Evolutionary conservation across 768 basidiomycete species (phyloP).

Genomic region (Dacryopinax primogenitus): DNA sequence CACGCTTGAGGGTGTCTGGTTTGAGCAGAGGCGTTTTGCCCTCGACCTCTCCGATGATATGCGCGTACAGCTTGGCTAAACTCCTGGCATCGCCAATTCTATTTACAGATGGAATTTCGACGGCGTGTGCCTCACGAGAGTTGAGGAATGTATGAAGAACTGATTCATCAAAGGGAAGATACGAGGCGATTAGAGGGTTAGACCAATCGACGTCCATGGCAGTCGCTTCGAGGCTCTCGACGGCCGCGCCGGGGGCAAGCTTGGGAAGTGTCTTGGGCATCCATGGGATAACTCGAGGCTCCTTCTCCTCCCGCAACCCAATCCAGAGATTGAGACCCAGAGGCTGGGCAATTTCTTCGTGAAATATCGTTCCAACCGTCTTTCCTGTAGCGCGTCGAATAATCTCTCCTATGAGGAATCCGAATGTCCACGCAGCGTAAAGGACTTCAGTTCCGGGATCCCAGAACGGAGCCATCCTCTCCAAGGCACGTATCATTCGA

Average conservation of each 20-base stretch:
- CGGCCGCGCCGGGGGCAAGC: neutral
- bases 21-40: neutral
- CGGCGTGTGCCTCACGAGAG: neutral
- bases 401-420: neutral
- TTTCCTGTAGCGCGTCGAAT: neutral
- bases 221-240: neutral
- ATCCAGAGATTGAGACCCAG: neutral
- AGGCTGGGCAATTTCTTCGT: neutral
- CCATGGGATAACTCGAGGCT: neutral
- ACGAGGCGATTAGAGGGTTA: neutral
- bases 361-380: neutral
- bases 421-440: neutral
- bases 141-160: neutral
- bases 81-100: neutral
- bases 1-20: neutral
- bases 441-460: neutral
- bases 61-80: neutral
- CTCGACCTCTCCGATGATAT: neutral
- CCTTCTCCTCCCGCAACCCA: neutral
- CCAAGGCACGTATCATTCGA: neutral
- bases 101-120: neutral
- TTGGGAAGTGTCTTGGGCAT: neutral
- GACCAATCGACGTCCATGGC: neutral
- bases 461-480: neutral
- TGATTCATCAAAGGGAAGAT: neutral